Evolutionary conservation across 768 basidiomycete species (phyloP).

Genomic region (Boletus tomentosulus): DNA sequence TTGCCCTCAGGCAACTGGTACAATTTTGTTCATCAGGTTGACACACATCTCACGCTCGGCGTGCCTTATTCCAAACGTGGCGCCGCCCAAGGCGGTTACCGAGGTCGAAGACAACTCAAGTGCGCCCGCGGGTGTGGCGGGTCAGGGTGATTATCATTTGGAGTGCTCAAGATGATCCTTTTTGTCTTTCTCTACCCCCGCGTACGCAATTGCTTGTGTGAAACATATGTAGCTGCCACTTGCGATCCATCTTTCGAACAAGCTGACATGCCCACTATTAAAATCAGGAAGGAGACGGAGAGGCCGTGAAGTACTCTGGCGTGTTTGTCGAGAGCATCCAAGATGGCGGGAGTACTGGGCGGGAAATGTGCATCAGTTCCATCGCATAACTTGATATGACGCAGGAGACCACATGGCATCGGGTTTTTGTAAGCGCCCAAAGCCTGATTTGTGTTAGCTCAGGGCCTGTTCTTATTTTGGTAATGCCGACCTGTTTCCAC

Average conservation of each 20-base stretch:
- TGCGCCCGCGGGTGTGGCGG: slow-evolving; percentile 37
- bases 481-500: no score
- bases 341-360: slow-evolving; percentile 36
- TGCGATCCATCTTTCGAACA: slow-evolving; percentile 44
- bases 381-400: background rate
- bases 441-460: no score
- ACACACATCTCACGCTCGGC: slow-evolving; percentile 43
- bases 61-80: slow-evolving; percentile 49
- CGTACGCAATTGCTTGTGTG: no score
- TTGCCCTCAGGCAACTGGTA: slow-evolving; percentile 38
- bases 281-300: slow-evolving; percentile 53
- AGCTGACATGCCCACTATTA: slow-evolving; percentile 54
- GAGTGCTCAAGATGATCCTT: slow-evolving; percentile 47
- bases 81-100: slow-evolving; percentile 41
- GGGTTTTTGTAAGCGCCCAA: no score
- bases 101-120: slow-evolving; percentile 39
- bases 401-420: no score
- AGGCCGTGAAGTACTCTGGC: slow-evolving; percentile 55
- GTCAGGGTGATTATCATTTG: slow-evolving; percentile 62
- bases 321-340: slow-evolving; percentile 47
- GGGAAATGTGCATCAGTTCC: slow-evolving; percentile 15
- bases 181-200: no score
- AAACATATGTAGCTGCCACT: slow-evolving; percentile 43
- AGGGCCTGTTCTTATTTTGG: no score
- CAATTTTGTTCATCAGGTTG: slow-evolving; percentile 56